These are phyloP conservation scores for Henckelia pumila DNA, from an alignment of 257 asterid genomes.

Conservation along the genomic window DNA sequence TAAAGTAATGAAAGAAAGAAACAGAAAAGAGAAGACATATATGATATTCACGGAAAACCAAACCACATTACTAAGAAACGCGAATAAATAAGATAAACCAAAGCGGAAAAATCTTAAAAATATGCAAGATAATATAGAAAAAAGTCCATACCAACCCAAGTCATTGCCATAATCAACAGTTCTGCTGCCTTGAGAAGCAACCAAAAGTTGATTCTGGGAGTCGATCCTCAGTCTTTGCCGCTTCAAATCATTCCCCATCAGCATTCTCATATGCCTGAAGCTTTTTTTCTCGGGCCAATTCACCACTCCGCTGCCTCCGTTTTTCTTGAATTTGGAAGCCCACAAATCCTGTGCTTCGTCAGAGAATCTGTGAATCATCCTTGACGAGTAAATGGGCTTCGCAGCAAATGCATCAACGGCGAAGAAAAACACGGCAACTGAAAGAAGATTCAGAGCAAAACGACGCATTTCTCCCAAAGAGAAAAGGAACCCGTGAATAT, in stretches of 20 bases:
- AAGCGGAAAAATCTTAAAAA: background rate
- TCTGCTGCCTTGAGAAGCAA: slow-evolving; percentile 48
- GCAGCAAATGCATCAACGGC: slow-evolving; percentile 30
- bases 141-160: slow-evolving; percentile 62
- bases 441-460: slow-evolving; percentile 26
- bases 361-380: slow-evolving; percentile 58
- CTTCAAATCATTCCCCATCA: slow-evolving; percentile 54
- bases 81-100: slow-evolving; percentile 2
- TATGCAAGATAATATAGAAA: background rate
- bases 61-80: slow-evolving; percentile 23
- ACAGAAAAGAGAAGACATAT: no score
- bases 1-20: no score
- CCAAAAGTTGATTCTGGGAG: slow-evolving; percentile 41
- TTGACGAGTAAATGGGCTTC: slow-evolving; percentile 44
- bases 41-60: no score
- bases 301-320: slow-evolving; percentile 18
- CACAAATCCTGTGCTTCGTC: slow-evolving; percentile 46
- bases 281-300: slow-evolving; percentile 50
- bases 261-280: slow-evolving; percentile 46
- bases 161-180: slow-evolving; percentile 66
- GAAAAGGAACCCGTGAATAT: slow-evolving; percentile 1
- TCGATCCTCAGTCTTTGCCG: slow-evolving; percentile 66
- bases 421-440: slow-evolving; percentile 20
- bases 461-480: slow-evolving; percentile 22
- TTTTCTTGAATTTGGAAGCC: slow-evolving; percentile 27